phyloP scores from a whole-genome alignment of 495 filamentous ascomycete species.

The Xylaria curta region DNA sequence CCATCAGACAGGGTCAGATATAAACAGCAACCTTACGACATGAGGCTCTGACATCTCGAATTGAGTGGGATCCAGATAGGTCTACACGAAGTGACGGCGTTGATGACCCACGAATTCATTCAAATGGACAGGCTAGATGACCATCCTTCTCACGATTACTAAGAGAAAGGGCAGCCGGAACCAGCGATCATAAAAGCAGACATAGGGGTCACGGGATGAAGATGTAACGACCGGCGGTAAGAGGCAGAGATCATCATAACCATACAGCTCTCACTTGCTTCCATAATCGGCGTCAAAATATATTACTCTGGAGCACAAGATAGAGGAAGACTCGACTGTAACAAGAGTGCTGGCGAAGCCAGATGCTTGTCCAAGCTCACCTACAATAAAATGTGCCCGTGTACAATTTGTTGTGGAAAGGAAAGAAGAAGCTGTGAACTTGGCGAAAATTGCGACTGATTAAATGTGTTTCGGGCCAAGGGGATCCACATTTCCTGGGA shows the following conservation, averaged over 20 bases:
- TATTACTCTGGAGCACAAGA: slow-evolving; percentile 64
- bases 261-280: slow-evolving; percentile 60
- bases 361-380: slow-evolving; percentile 60
- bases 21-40: background rate
- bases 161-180: background rate
- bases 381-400: slow-evolving; percentile 90
- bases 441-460: slow-evolving; percentile 32
- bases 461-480: background rate
- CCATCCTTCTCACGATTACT: background rate
- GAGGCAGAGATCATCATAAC: slow-evolving; percentile 59
- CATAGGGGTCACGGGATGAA: background rate
- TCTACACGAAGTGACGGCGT: background rate
- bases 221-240: slow-evolving; percentile 69
- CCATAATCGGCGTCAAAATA: slow-evolving; percentile 60
- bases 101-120: background rate
- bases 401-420: slow-evolving; percentile 62
- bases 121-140: background rate
- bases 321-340: slow-evolving; percentile 64
- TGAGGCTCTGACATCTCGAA: background rate
- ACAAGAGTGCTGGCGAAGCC: slow-evolving; percentile 43
- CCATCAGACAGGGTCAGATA: background rate
- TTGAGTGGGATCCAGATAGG: background rate
- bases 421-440: slow-evolving; percentile 51
- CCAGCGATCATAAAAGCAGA: background rate
- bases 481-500: background rate